Evolutionary conservation across 768 basidiomycete species (phyloP), one percentile per base, ranked within the genome.

Genomic region (Strobilomyces confusus): DNA sequence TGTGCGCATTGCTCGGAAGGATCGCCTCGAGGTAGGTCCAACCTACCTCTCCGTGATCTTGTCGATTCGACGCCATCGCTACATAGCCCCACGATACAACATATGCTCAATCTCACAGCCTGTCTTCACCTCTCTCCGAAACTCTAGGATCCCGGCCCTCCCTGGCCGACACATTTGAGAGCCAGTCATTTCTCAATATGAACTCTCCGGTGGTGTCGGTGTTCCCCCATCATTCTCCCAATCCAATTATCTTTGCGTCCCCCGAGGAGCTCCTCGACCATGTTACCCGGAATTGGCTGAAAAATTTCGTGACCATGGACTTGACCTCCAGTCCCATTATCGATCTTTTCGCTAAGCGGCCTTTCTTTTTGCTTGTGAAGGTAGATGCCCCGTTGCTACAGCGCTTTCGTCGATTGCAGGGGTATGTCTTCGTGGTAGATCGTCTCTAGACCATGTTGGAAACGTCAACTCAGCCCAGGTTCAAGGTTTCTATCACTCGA

Each of bases 321-420:
- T 68, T 95, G 20, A 65, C 67, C 38, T 82, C 80, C 1, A 72
- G 72, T 26, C 71, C 76, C 4, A 70, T 82, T 15, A 74, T 98
- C 33, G 79, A 80, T 54, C 71, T 77, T 45, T 98, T 97, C 64
- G 67, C 81, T 33, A 93, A 85, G 63, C 76, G 97, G 17, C 97
- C 97, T 0, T 98, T 93, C 68, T 93, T 97, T 68, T 73, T 98
- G 66, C 78, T 98, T 22, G 72, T 97, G 42, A 80, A 73, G 44
- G 78, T 93, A 29, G 93, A 98, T 57, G 95, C 92, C 0, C 94
- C 94, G 0, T 63, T 95, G 30, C 69, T 82, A 40, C 73, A 80
- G 41, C 78, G 95, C 38, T 97, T 79, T 69, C 64, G 68, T 51
- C 80, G 92, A 26, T 79, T 78, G 38, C 72, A 72, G 56, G 73